Evolutionary conservation across 1,284 basidiomycete species (phyloP), one percentile per base, ranked within the genome.

Genomic region (Pseudozyma sp.): DNA sequence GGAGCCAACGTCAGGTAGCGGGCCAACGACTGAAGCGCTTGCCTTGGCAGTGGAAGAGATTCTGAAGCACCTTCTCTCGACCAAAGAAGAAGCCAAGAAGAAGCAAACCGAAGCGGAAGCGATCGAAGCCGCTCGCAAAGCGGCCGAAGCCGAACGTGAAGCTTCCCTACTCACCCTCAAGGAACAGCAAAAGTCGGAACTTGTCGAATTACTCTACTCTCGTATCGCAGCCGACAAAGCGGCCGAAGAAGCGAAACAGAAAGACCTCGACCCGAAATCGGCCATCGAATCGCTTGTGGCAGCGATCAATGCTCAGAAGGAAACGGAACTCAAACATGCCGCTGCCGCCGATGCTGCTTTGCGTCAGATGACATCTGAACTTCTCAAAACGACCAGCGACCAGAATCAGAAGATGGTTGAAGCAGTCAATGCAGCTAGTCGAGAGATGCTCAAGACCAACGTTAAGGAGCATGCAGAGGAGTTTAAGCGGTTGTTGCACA

Each of bases 41-140:
- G 77, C 78, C 2, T 52, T 78, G 4, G 80, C 80, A 3, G 79
- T 82, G 0, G 80, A 82, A 49, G 80, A 82, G 57, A 80, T 82
- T 44, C 70, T 82, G 49, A 81, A 81, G 65, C 80, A 82, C 42
- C 74, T 81, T 2, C 55, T 81, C 9, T 67, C 73, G 53, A 58
- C 64, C 45, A 78, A 82, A 48, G 79, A 82, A 47, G 75, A 78
- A 39, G 72, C 76, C 10, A 67, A 74, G 50, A 57, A 55, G 52
- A 59, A 68, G 52, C 52, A 57, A 36, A 68, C 59, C 25, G 69
- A 71, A 49, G 67, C 55, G 13, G 55, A 66, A 61, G 59, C 52
- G 5, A 16, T 18, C 13, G 72, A 73, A 58, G 72, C 64, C 3
- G 52, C 58, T n/a, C 58, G 71, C 5, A 56, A 60, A 38, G 69